Evolutionary conservation across 2,329 filamentous ascomycete genomes (phyloP), one percentile per base, ranked within the genome.

Genomic region (Cytospora schulzeri): DNA sequence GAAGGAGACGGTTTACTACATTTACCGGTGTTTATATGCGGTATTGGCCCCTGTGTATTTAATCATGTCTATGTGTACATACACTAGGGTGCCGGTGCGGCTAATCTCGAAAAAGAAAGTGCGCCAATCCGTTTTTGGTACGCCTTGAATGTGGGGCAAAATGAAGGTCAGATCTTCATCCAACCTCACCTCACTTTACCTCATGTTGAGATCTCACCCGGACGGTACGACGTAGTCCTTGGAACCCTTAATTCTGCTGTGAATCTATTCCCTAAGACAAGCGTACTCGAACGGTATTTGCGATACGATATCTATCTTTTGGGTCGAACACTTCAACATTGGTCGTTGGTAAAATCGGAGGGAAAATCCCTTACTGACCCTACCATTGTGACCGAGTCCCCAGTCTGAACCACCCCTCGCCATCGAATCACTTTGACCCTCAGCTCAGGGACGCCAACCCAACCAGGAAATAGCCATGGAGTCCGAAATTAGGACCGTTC

Each of bases 401-500:
- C 29, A 5, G 29, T 31, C 29, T 9, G 9, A 31, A 31, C 29
- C 29, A 31, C n/a, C n/a, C n/a, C n/a, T n/a, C n/a, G n/a, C n/a
- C n/a, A n/a, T n/a, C n/a, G n/a, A n/a, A n/a, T n/a, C n/a, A n/a
- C n/a, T n/a, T n/a, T n/a, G n/a, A n/a, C n/a, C n/a, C n/a, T n/a
- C n/a, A n/a, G n/a, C n/a, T n/a, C n/a, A n/a, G n/a, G n/a, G n/a
- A n/a, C n/a, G n/a, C n/a, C n/a, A 1, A 24, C 29, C 19, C 22
- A 22, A 28, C 31, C 54, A 55, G 12, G 24, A 28, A 17, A 33
- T 56, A 58, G 31, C 67, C 68, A 97, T 97, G 93, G 93, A 97
- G 78, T 84, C 91, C 73, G 91, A 96, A 80, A 92, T 97, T 75
- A 90, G 90, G 80, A 83, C 89, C 67, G 87, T 92, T 70, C 86